These are phyloP conservation scores for Silene conica DNA, from an alignment of 148 eudicot genomes.

Conservation along the genomic window DNA sequence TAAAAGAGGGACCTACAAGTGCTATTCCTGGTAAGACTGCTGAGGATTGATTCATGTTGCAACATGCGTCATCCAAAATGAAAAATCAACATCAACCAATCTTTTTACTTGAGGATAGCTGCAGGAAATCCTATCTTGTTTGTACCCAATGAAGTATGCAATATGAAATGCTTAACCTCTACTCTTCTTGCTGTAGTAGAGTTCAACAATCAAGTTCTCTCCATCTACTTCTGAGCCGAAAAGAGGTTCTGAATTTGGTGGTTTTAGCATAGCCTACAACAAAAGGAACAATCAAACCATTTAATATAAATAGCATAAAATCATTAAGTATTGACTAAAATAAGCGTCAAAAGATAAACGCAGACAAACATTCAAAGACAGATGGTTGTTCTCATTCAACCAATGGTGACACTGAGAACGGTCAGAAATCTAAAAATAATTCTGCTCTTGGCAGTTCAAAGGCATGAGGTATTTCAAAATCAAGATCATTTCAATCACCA, in stretches of 20 bases:
- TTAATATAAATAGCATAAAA: too few species aligned
- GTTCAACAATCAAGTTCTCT: constrained; percentile 28
- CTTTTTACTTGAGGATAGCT: constrained; percentile 66
- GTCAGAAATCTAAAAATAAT: too few species aligned
- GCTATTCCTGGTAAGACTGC: constrained; percentile 31
- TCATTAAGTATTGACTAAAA: too few species aligned
- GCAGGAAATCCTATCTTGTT: constrained; percentile 69
- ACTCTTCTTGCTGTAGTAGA: constrained; percentile 52
- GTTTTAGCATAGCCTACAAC: constrained; percentile 89
- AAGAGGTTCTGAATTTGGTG: constrained; percentile 71
- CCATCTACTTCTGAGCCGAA: constrained; percentile 61
- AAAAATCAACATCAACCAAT: background rate
- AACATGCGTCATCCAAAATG: constrained; percentile 12
- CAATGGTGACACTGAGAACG: background rate
- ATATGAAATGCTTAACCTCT: constrained; percentile 65
- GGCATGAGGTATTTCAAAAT: too few species aligned
- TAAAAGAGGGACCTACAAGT: constrained; percentile 46
- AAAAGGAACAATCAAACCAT: too few species aligned
- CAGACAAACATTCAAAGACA: constrained; percentile 8
- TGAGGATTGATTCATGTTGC: constrained; percentile 24
- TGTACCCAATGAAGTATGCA: constrained; percentile 83
- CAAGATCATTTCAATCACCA: too few species aligned
- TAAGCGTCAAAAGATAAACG: constrained; percentile 33
- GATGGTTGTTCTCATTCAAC: constrained; percentile 18
- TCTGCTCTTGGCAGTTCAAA: too few species aligned